phyloP scores from a whole-genome alignment of 176 grass and related monocot genomes.

The Carex cristatella region DNA sequence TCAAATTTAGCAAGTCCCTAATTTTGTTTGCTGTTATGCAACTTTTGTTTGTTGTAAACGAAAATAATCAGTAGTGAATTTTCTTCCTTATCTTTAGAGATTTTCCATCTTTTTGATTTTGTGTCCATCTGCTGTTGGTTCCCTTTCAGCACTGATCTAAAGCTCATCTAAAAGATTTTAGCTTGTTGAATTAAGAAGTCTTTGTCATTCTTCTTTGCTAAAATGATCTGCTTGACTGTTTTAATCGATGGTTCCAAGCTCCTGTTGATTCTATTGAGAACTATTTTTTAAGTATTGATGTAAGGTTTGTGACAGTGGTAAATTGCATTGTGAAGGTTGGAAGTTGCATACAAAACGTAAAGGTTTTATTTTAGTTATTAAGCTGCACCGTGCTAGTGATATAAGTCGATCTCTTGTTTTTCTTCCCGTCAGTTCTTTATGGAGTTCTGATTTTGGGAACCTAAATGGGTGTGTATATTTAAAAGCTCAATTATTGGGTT shows the following conservation, averaged over 20 bases:
- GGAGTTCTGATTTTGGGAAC: background rate
- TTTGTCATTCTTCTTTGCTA: background rate
- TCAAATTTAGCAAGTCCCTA: background rate
- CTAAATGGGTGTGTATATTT: background rate
- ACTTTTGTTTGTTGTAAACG: background rate
- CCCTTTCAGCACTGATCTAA: background rate
- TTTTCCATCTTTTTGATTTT: background rate
- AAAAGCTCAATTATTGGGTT: background rate
- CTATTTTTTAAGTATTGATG: background rate
- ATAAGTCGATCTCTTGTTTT: background rate
- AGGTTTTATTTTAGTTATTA: background rate
- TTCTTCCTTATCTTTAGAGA: background rate
- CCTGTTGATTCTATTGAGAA: background rate
- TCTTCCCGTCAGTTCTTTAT: background rate
- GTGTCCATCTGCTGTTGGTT: background rate
- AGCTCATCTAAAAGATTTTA: background rate
- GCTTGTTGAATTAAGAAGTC: background rate
- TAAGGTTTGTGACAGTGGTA: background rate
- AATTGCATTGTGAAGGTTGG: background rate
- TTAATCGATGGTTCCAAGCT: background rate
- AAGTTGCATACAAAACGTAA: background rate
- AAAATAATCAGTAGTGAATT: background rate
- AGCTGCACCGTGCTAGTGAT: background rate
- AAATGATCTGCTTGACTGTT: background rate
- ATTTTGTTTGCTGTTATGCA: background rate